Evolutionary conservation across 768 basidiomycete genomes (phyloP).

Genomic region (Mycena capillaripes): DNA sequence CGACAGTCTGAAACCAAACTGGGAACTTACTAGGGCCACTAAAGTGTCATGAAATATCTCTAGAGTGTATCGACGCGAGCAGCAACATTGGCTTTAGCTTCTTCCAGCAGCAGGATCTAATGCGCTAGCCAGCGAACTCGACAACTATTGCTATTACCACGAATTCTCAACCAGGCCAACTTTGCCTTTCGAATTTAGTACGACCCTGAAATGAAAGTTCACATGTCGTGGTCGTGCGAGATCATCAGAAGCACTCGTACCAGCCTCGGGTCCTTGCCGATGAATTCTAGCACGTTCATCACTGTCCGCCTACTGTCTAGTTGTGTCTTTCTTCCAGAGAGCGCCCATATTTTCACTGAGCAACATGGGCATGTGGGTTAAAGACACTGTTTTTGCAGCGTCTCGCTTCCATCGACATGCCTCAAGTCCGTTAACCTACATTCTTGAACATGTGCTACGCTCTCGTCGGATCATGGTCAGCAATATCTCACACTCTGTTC

Average conservation of each 20-base stretch:
- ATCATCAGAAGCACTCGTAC: slow-evolving; percentile 3
- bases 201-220: not conserved
- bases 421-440: slow-evolving; percentile 7
- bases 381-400: slow-evolving; percentile 8
- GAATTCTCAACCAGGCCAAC: slow-evolving; percentile 8
- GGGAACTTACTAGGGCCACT: too few species aligned
- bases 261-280: slow-evolving; percentile 1
- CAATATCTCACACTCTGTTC: slow-evolving; percentile 5
- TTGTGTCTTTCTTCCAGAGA: not conserved
- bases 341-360: slow-evolving; percentile 12
- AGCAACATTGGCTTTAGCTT: slow-evolving; percentile 5
- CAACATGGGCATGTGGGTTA: slow-evolving; percentile 13
- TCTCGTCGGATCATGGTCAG: slow-evolving; percentile 6
- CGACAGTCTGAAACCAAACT: too few species aligned
- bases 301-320: slow-evolving; percentile 11
- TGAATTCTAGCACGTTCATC: slow-evolving; percentile 11
- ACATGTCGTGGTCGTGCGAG: slow-evolving; percentile 8
- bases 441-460: too few species aligned
- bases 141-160: slow-evolving; percentile 2
- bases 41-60: too few species aligned
- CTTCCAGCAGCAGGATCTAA: not conserved
- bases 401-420: slow-evolving; percentile 8
- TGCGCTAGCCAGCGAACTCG: not conserved
- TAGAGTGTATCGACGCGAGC: not conserved
- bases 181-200: slow-evolving; percentile 3